Base-by-base conservation (phyloP, 768 basidiomycete species). In the Chalciporus chontae region DNA sequence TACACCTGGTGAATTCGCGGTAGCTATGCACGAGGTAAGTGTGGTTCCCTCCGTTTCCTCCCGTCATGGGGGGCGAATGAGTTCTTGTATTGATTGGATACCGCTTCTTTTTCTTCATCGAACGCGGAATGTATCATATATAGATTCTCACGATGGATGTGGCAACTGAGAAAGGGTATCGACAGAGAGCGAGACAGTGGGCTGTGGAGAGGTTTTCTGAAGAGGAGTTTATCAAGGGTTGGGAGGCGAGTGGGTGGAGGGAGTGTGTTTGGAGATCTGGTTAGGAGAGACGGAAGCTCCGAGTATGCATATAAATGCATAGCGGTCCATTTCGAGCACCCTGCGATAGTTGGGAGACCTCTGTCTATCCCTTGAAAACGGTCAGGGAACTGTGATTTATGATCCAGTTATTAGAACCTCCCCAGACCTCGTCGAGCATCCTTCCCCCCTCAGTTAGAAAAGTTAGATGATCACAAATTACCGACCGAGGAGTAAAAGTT, bases 171-270 rank as follows among this genome's bases (percentile, higher is more conserved):
- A 52, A 74, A n/a, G 79, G 74, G 1, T 78, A 94, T 62, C 74
- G 93, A 5, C 66, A 70, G 50, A 71, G 90, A 38, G 91, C 90
- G 0, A 72, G 94, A 44, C 71, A 64, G 46, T 84, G 80, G 74
- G 92, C 90, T 10, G 74, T 82, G 26, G 76, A 83, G 55, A 75
- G 76, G 56, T 96, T 97, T 59, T 87, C 85, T 0, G 80, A 82
- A 57, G 78, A 78, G 21, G 82, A 85, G 57, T 96, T 96, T 60
- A 81, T 87, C 66, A 76, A 75, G 49, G 84, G 81, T 0, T 96
- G 87, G 87, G 73, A 82, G 29, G 71, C 68, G 43, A 82, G 81
- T 56, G 79, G 80, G 1, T 87, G 87, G 85, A 65, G 63, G 44
- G 57, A 55, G 5, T 76, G 53, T 39, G 8, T 69, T 34, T 23